Base-by-base conservation (phyloP, 2,329 filamentous ascomycete species). In the Shiraia sp. region DNA sequence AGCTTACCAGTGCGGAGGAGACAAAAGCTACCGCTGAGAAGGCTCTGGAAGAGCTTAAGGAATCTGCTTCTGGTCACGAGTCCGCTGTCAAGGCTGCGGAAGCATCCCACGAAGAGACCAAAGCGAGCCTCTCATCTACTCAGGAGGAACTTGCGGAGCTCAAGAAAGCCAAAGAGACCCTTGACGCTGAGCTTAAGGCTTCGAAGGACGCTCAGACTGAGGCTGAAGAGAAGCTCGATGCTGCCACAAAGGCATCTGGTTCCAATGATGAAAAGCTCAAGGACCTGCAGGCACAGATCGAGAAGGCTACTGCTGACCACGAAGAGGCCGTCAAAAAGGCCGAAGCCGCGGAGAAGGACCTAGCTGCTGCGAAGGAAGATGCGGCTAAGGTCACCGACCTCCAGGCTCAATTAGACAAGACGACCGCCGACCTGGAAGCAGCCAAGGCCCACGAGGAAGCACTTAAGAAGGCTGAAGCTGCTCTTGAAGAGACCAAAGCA, bases 21-120 rank as follows among this genome's bases (percentile, higher is more conserved):
- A 47, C 52, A 24, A 48, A 55, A 27, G 34, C 42, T 12, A 40
- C 49, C 25, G 53, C 56, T 7, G 55, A 61, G 37, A 51, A 57
- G 44, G 47, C 51, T 29, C 47, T 62, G 8, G 46, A 39, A 10
- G 49, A 55, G 27, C 48, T 51, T 6, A 55, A 61, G 48, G 47
- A 55, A 36, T 46, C 46, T 3, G 28, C 33, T 12, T 47, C 51
- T 15, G 42, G 36, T 23, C 38, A 48, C 12, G 36, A 44, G 25
- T 24, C 24, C 10, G 32, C 38, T 14, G 35, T 41, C 38, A 41
- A 41, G 38, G 38, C 32, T 19, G 38, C 38, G 6, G 38, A 41
- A 12, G 16, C 38, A 5, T 41, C 44, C 10, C 48, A 49, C 30
- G 50, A 52, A 9, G 45, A 49, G 30, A 54, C 51, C 15, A 51